These are phyloP conservation scores for Trichoderma brevicompactum DNA, from an alignment of 2,329 filamentous ascomycete genomes.

Conservation along the genomic window DNA sequence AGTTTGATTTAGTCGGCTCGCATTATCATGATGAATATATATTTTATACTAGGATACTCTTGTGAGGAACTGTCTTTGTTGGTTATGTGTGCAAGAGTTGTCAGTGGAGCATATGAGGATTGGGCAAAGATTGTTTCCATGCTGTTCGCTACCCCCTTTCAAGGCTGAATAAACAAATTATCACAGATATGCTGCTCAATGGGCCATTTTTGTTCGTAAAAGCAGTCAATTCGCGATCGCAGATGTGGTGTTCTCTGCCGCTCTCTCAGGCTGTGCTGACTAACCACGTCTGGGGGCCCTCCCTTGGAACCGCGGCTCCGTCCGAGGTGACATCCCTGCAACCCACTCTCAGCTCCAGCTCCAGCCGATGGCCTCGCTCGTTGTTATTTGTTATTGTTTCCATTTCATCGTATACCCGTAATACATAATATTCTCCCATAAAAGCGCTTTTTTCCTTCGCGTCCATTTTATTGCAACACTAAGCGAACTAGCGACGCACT, in stretches of 20 bases:
- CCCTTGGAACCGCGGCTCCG: slow-evolving; percentile 35
- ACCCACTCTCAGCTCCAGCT: slow-evolving; percentile 21
- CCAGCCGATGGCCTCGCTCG: slow-evolving; percentile 13
- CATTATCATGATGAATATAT: slow-evolving; percentile 15
- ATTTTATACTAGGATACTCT: not conserved
- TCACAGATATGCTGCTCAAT: no score
- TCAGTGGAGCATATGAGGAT: no score
- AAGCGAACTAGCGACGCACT: slow-evolving; percentile 10
- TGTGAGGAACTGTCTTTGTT: no score
- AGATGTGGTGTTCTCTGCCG: no score
- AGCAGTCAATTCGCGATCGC: no score
- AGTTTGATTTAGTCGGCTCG: slow-evolving; percentile 23
- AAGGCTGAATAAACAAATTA: no score
- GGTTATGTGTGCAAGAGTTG: no score
- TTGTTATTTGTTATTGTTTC: slow-evolving; percentile 21
- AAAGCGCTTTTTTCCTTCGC: not conserved
- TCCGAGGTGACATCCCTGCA: slow-evolving; percentile 34
- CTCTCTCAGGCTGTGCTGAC: not conserved
- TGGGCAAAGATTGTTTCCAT: no score
- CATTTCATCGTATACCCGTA: slow-evolving; percentile 11
- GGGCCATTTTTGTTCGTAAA: no score
- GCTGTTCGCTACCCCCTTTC: no score
- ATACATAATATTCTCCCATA: not conserved
- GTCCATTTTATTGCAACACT: not conserved
- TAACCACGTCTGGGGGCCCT: slow-evolving; percentile 1